Conservation (phyloP, 2,329 filamentous ascomycete species). For the Fonsecaea multimorphosa region DNA sequence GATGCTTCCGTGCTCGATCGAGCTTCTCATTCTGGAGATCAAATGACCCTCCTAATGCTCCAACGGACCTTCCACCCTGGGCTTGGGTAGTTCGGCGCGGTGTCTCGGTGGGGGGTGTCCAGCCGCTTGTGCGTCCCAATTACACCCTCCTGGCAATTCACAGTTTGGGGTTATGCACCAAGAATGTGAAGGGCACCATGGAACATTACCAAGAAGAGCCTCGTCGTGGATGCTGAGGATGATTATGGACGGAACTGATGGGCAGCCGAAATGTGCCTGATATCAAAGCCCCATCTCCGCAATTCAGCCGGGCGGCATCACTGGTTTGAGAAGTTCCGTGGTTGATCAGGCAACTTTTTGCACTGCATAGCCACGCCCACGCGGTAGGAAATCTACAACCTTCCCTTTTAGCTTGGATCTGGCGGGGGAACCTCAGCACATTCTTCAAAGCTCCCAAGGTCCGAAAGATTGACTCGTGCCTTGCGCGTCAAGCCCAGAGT, state of each 20-base stretch:
- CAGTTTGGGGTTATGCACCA: not conserved
- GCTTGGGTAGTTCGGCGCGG: not conserved
- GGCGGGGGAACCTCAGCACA: constrained; percentile 3
- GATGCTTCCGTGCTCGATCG: not conserved
- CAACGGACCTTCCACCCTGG: not conserved
- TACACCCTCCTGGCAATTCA: not conserved
- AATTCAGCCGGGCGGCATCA: constrained; percentile 27
- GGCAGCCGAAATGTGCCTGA: constrained; percentile 31
- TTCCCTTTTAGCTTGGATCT: constrained; percentile 10
- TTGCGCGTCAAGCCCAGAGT: not conserved
- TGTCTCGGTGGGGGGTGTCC: not conserved
- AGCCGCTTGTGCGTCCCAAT: not conserved
- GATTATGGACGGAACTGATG: not conserved
- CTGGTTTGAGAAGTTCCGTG: constrained; percentile 15
- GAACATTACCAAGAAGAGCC: not conserved
- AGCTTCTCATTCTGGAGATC: not conserved
- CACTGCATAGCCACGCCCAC: not conserved
- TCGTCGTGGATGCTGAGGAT: not conserved
- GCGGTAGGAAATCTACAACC: constrained; percentile 2
- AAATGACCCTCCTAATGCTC: not conserved
- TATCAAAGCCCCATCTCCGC: constrained; percentile 21
- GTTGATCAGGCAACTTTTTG: constrained; percentile 12
- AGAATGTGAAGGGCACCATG: not conserved
- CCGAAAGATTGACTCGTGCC: not conserved
- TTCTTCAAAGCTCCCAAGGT: not conserved